Conservation (phyloP, 768 basidiomycete genomes). For the Trametes cinnabarina region DNA sequence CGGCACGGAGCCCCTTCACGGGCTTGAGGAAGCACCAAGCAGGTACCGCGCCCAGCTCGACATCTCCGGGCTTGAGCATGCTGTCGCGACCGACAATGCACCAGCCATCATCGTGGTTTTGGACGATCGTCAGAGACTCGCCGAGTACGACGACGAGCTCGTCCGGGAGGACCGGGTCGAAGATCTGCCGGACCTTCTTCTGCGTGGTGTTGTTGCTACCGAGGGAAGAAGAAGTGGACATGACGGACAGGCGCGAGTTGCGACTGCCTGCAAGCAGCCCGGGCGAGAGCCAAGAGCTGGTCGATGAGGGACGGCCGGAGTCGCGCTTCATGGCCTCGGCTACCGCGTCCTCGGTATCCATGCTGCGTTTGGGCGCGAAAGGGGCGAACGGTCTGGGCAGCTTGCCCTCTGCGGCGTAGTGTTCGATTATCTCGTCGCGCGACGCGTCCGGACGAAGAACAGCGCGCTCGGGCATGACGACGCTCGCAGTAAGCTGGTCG, state of each 20-base stretch:
- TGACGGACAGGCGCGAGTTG: constrained; percentile 21
- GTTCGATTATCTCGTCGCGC: constrained; percentile 43
- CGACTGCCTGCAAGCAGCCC: constrained; percentile 5
- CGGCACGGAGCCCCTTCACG: constrained; percentile 53
- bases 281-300: constrained; percentile 21
- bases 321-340: background rate
- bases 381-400: constrained; percentile 44
- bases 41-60: constrained; percentile 72
- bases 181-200: constrained; percentile 59
- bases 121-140: constrained; percentile 60
- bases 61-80: constrained; percentile 35
- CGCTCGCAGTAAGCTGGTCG: constrained; percentile 39
- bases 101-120: constrained; percentile 79
- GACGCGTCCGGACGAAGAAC: constrained; percentile 37
- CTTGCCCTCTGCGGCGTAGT: constrained; percentile 42
- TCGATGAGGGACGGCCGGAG: constrained; percentile 20
- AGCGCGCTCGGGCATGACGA: constrained; percentile 55
- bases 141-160: constrained; percentile 60
- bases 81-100: constrained; percentile 64
- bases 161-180: constrained; percentile 70
- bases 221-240: constrained; percentile 20
- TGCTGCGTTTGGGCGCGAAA: constrained; percentile 31
- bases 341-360: background rate
- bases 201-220: constrained; percentile 18
- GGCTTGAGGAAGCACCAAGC: constrained; percentile 75